Evolutionary conservation across 192 early-diverging fungal genomes (phyloP).

Genomic region (Martensiomyces pterosporus): DNA sequence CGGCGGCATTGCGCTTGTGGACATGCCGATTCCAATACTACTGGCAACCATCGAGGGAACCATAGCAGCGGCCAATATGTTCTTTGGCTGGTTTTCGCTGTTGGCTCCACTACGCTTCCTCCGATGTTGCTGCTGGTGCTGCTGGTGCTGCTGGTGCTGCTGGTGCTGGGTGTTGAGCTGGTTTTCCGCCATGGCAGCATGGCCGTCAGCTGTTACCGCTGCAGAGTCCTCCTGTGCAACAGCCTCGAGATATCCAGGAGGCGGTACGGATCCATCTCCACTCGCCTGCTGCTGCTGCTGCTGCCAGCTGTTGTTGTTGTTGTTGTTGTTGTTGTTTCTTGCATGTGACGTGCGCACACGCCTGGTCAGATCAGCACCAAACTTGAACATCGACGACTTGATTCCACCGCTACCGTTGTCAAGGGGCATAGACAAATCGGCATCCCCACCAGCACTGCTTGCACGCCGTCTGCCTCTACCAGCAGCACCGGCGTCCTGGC

Average conservation of each 20-base stretch:
- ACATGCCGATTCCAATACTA: constrained; percentile 50
- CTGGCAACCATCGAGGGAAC: constrained; percentile 47
- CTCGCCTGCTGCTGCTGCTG: constrained; percentile 2
- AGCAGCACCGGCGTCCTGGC: constrained; percentile 4
- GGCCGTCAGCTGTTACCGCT: too few relatives aligned
- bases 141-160: constrained; percentile 3
- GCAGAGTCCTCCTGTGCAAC: too few relatives aligned
- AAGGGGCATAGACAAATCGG: too few relatives aligned
- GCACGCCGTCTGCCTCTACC: constrained; percentile 3
- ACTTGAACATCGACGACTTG: background rate
- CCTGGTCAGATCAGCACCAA: background rate
- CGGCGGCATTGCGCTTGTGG: constrained; percentile 45
- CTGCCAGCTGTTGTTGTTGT: too few relatives aligned
- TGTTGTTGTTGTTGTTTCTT: too few relatives aligned
- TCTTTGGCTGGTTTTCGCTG: constrained; percentile 20
- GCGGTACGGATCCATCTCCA: too few relatives aligned
- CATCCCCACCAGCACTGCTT: too few relatives aligned
- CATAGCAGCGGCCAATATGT: constrained; percentile 42
- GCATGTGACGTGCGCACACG: background rate
- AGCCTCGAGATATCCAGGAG: too few relatives aligned
- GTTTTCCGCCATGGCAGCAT: too few relatives aligned
- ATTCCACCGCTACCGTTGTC: too few relatives aligned
- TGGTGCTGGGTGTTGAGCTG: too few relatives aligned
- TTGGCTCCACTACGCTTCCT: constrained; percentile 38
- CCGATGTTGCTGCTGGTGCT: constrained; percentile 7